Percentiles rank a stretch among this genome's conserved stretches.
Evolutionary conservation across 345 rosid genomes (phyloP).

Genomic region (Populus nigra): DNA sequence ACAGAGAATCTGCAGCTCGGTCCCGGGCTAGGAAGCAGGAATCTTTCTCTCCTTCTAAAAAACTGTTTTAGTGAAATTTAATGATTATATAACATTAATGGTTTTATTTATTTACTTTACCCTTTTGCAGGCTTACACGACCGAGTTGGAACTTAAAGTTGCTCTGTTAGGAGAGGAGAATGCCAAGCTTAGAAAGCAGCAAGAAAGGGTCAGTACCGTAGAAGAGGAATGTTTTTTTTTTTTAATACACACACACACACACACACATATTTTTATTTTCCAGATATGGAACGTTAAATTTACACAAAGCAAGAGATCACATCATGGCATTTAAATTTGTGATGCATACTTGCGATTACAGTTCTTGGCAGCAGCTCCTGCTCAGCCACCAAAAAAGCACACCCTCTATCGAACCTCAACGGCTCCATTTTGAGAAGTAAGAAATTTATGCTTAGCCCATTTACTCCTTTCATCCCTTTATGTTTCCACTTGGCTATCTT

Average conservation of each 20-base stretch:
- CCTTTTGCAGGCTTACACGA: slow-evolving; percentile 49
- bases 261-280: background rate
- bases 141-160: slow-evolving; percentile 44
- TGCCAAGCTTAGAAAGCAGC: slow-evolving; percentile 44
- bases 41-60: slow-evolving; percentile 3
- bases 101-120: background rate
- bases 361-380: slow-evolving; percentile 33
- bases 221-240: background rate
- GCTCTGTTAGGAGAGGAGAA: slow-evolving; percentile 42
- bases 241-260: background rate
- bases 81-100: background rate
- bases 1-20: slow-evolving; percentile 63
- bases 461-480: background rate
- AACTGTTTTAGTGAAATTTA: background rate
- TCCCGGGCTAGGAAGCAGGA: slow-evolving; percentile 66
- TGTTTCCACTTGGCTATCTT: background rate
- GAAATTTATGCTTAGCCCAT: background rate
- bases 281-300: background rate
- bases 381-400: slow-evolving; percentile 38
- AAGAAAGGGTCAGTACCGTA: slow-evolving; percentile 32
- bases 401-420: slow-evolving; percentile 38
- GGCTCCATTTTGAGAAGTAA: slow-evolving; percentile 51
- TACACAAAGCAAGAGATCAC: background rate
- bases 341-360: slow-evolving; percentile 8
- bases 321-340: background rate